phyloP scores from a whole-genome alignment of 1,139 yeast species.

The Debaryomyces psychrophilus region DNA sequence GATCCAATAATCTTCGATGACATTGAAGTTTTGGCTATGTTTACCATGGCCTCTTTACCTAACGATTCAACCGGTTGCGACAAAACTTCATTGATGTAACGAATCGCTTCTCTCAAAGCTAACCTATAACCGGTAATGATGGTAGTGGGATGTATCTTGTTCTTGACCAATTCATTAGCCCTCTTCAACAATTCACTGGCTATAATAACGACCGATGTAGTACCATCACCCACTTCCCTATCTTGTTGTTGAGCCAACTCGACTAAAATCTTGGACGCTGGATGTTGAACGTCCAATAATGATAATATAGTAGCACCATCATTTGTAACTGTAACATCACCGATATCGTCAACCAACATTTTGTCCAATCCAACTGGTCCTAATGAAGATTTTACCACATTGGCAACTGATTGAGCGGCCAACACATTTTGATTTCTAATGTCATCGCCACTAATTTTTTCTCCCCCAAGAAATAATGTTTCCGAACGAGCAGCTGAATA shows the following conservation, averaged over 20 bases:
- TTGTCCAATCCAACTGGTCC: conserved; percentile 99
- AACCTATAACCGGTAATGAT: conserved; percentile 95
- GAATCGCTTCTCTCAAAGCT: conserved; percentile 89
- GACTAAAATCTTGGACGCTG: conserved; percentile 96
- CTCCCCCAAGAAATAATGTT: conserved; percentile 92
- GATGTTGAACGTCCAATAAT: conserved; percentile 94
- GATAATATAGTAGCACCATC: conserved; percentile 97
- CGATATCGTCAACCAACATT: conserved; percentile 98
- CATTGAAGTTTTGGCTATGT: conserved; percentile 97
- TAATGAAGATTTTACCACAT: conserved; percentile 92
- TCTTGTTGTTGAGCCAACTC: conserved; percentile 99
- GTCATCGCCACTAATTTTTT: conserved; percentile 94
- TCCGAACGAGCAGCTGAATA: conserved; percentile 78
- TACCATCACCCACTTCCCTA: conserved; percentile 98
- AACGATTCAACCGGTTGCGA: conserved; percentile 78
- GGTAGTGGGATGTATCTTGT: conserved; percentile 96
- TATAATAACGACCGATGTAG: conserved; percentile 93
- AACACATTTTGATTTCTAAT: conserved; percentile 93
- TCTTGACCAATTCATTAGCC: conserved; percentile 92
- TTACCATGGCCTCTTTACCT: conserved; percentile 80
- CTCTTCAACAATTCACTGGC: conserved; percentile 91
- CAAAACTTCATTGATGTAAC: conserved; percentile 83
- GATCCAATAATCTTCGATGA: conserved; percentile 96
- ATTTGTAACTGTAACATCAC: conserved; percentile 97
- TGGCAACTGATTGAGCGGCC: conserved; percentile 96